Conservation (phyloP, 768 basidiomycete genomes). For the Mrakia blollopis region DNA sequence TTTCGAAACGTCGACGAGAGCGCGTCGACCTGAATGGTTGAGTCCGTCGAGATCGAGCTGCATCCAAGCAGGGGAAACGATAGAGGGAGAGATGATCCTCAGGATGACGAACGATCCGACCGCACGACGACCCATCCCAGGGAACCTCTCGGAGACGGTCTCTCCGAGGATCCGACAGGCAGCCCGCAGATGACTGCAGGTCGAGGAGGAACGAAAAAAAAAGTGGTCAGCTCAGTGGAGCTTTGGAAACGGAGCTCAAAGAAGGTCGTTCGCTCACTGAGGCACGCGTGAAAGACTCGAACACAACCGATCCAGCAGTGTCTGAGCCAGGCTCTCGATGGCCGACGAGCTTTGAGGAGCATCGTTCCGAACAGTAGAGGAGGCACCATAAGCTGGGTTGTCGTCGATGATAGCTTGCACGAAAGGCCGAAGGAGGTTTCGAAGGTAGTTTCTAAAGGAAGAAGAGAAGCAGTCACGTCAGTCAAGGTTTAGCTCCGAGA, state of each 20-base stretch:
- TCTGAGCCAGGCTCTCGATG: constrained; percentile 27
- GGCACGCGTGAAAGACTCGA: not conserved
- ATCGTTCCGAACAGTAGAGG: not conserved
- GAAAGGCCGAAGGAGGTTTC: constrained; percentile 17
- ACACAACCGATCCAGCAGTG: constrained; percentile 24
- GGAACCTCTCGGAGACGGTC: constrained; percentile 11
- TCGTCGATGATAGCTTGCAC: constrained; percentile 20
- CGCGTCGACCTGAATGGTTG: constrained; percentile 18
- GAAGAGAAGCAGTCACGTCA: too few species aligned
- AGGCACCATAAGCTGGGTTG: constrained; percentile 16
- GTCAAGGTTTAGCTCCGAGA: not conserved
- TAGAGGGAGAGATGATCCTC: constrained; percentile 18
- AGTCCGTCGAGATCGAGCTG: constrained; percentile 17
- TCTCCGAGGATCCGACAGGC: constrained; percentile 29
- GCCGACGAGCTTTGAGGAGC: constrained; percentile 1
- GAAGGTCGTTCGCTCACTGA: not conserved
- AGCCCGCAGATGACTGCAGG: constrained; percentile 17
- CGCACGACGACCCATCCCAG: constrained; percentile 10
- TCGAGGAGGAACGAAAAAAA: not conserved
- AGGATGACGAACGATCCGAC: constrained; percentile 26
- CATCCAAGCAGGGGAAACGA: constrained; percentile 14
- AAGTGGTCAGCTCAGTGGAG: not conserved
- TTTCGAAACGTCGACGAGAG: constrained; percentile 28
- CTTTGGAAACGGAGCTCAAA: too few species aligned
- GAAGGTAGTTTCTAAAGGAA: constrained; percentile 23